These are phyloP conservation scores for Coemansia sp. DNA, from an alignment of 192 early-diverging fungal genomes.

Conservation along the genomic window DNA sequence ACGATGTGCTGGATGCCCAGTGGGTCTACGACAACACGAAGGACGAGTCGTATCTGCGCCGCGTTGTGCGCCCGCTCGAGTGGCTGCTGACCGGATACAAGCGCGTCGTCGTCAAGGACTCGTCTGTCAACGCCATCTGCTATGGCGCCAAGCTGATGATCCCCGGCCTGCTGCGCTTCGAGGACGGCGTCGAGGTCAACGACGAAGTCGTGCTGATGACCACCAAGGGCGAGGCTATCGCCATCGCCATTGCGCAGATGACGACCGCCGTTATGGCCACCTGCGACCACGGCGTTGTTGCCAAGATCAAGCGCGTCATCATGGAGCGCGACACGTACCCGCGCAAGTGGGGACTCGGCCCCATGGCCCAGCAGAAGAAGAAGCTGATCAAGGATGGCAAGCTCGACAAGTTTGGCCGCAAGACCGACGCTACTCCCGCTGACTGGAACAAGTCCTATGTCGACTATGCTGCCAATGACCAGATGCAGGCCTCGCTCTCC, in stretches of 20 bases:
- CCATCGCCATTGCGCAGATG: conserved; percentile 97
- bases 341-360: conserved; percentile 96
- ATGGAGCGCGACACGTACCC: conserved; percentile 99
- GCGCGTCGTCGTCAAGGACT: conserved; percentile 98
- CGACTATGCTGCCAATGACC: conserved; percentile 60
- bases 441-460: conserved; percentile 83
- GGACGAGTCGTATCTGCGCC: conserved; percentile 97
- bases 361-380: conserved; percentile 96
- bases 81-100: conserved; percentile 94
- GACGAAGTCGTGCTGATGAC: conserved; percentile 99
- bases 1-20: conserved; percentile 98
- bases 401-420: conserved; percentile 96
- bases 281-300: conserved; percentile 95
- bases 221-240: conserved; percentile 99
- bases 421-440: conserved; percentile 82
- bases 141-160: conserved; percentile 99
- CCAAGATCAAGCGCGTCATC: conserved; percentile 99
- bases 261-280: conserved; percentile 97
- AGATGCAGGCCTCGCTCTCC: conserved; percentile 8
- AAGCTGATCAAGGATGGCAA: conserved; percentile 97
- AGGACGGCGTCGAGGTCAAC: conserved; percentile 93
- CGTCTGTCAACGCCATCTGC: conserved; percentile 98
- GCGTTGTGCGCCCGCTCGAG: conserved; percentile 92
- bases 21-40: conserved; percentile 98
- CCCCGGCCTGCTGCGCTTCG: conserved; percentile 95